These are phyloP conservation scores for Calonectria crousiana DNA, from an alignment of 2,329 filamentous ascomycete species.

Conservation along the genomic window DNA sequence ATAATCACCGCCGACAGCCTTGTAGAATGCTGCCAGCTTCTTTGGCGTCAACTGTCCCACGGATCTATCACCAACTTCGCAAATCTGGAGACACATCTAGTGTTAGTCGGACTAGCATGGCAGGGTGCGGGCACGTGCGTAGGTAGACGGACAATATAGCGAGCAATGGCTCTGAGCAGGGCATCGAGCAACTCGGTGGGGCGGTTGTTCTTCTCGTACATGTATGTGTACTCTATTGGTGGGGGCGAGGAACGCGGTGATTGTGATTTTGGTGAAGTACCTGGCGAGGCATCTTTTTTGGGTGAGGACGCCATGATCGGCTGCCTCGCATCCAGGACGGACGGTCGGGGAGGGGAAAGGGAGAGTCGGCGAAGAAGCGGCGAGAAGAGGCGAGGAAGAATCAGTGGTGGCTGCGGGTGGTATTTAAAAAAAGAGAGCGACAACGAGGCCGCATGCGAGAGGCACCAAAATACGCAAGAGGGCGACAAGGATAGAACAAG, in stretches of 20 bases:
- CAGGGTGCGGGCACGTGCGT: background rate
- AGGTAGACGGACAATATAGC: conserved; percentile 72
- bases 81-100: conserved; percentile 56
- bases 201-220: conserved; percentile 77
- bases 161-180: conserved; percentile 75
- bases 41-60: conserved; percentile 69
- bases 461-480: background rate
- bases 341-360: conserved; percentile 34
- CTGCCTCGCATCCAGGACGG: conserved; percentile 37
- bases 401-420: background rate
- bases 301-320: conserved; percentile 43
- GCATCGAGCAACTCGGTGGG: conserved; percentile 76
- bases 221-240: conserved; percentile 68
- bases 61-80: conserved; percentile 69
- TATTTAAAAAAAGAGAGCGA: background rate
- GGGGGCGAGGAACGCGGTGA: conserved; percentile 40
- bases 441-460: conserved; percentile 3
- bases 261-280: conserved; percentile 26
- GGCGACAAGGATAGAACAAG: background rate
- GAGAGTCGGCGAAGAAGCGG: conserved; percentile 40
- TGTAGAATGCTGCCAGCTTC: conserved; percentile 84
- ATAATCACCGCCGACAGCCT: conserved; percentile 79
- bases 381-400: background rate
- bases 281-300: conserved; percentile 38
- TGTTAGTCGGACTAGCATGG: conserved; percentile 31